Evolutionary conservation across 2,329 filamentous ascomycete genomes (phyloP), one percentile per base, ranked within the genome.

Genomic region (Colletotrichum zoysiae): DNA sequence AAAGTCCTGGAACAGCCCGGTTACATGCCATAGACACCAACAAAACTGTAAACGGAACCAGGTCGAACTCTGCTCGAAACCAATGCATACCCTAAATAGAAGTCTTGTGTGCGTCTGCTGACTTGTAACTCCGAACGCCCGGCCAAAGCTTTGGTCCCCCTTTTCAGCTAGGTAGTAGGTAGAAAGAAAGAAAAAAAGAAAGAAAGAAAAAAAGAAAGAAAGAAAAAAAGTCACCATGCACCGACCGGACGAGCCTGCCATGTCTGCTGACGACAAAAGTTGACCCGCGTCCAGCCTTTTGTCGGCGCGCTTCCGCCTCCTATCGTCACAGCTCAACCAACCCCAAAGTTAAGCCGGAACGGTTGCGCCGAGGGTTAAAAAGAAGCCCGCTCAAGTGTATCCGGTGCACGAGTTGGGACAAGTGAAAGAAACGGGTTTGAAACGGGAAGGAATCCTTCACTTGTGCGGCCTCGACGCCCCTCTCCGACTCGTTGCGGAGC

Each of bases 91-190:
- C 26, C 44, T 26, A 35, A 14, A 40, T 51, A 60, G 35, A 48
- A 40, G 42, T 42, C 46, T 57, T n/a, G 30, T 44, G 51, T 35
- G 42, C 23, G 46, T 23, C 20, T 48, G n/a, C 46, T 38, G 20
- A 67, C 61, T 35, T 67, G 20, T 16, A 57, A 16, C 38, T 20
- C 46, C 59, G 65, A 71, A 71, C 65, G 38, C 69, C 46, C 59
- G 69, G 65, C 63, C 69, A 64, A 55, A 65, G 69, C 69, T 55
- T 50, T 56, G 53, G 69, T 60, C 65, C 65, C 59, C 38, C 50
- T 63, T 53, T 55, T 61, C n/a, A 23, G 12, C 5, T 18, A 42
- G 16, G n/a, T n/a, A n/a, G n/a, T n/a, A n/a, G n/a, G n/a, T n/a
- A n/a, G n/a, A n/a, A n/a, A n/a, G n/a, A n/a, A n/a, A n/a, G n/a